phyloP scores from a whole-genome alignment of 768 basidiomycete genomes.

The Rhodocollybia butyracea region DNA sequence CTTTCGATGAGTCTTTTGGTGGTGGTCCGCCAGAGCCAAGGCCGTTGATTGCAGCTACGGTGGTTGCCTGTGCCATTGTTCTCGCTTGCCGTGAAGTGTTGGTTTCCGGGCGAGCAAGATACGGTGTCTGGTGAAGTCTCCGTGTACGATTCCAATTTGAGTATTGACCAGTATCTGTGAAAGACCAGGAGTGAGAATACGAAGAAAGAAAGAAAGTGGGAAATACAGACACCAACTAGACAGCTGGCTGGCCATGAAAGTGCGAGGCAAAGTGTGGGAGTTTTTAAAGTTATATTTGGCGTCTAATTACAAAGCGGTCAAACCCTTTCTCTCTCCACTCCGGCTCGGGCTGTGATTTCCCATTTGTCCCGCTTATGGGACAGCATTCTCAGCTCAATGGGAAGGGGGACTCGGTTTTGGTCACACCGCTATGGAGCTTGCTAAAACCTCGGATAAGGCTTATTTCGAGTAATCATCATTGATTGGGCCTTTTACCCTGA shows the following conservation, averaged over 20 bases:
- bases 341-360: too few relatives aligned
- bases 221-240: conserved; percentile 35
- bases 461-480: too few relatives aligned
- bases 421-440: too few relatives aligned
- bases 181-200: conserved; percentile 4
- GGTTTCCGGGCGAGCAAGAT: conserved; percentile 49
- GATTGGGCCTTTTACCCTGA: too few relatives aligned
- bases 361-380: too few relatives aligned
- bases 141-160: conserved; percentile 58
- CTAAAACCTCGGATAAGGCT: too few relatives aligned
- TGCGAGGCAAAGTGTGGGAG: background rate
- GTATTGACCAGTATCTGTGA: conserved; percentile 45
- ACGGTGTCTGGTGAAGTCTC: conserved; percentile 47
- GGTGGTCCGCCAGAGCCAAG: conserved; percentile 13
- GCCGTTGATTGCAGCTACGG: conserved; percentile 27
- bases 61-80: conserved; percentile 41
- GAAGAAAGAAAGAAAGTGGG: conserved; percentile 4
- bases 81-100: conserved; percentile 43
- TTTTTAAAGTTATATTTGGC: too few relatives aligned
- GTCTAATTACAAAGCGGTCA: too few relatives aligned
- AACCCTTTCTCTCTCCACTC: too few relatives aligned
- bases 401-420: too few relatives aligned
- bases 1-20: conserved; percentile 23
- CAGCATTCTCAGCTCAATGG: too few relatives aligned
- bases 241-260: conserved; percentile 24